These are phyloP conservation scores for Wickerhamiella vanderwaltii DNA, from an alignment of 805 yeast genomes.

Conservation along the genomic window DNA sequence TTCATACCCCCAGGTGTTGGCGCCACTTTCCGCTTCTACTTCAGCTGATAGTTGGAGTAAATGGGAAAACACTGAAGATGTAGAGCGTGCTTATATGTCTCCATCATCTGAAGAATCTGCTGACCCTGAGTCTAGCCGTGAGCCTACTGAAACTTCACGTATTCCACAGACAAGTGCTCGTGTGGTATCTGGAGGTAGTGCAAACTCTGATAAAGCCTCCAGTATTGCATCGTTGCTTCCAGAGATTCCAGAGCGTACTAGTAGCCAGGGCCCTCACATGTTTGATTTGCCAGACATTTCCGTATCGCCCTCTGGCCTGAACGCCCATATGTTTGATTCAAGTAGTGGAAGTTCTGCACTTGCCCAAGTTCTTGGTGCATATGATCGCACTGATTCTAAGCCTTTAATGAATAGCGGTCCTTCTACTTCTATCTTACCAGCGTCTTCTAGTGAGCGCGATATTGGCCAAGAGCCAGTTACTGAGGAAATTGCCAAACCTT, in stretches of 20 bases:
- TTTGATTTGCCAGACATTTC: constrained; percentile 1
- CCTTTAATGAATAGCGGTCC: too few relatives aligned
- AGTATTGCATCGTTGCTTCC: background rate
- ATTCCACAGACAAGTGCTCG: background rate
- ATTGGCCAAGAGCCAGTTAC: too few relatives aligned
- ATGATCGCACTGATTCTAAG: background rate
- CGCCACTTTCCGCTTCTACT: too few relatives aligned
- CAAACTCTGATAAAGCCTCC: background rate
- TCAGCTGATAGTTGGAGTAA: constrained; percentile 1
- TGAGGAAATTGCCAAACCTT: too few relatives aligned
- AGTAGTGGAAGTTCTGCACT: background rate
- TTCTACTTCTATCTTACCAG: too few relatives aligned
- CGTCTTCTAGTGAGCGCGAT: too few relatives aligned
- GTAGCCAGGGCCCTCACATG: background rate
- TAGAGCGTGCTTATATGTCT: constrained; percentile 2
- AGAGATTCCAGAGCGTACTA: background rate
- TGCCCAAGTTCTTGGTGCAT: background rate
- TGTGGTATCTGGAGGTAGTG: background rate
- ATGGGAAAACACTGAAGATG: constrained; percentile 5
- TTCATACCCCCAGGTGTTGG: background rate
- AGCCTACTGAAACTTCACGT: background rate
- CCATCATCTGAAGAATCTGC: background rate
- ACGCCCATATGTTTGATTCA: constrained; percentile 1
- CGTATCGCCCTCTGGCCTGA: background rate
- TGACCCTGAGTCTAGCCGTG: background rate